Evolutionary conservation across 2,329 filamentous ascomycete genomes (phyloP).

Genomic region (Lecanicillium sp.): DNA sequence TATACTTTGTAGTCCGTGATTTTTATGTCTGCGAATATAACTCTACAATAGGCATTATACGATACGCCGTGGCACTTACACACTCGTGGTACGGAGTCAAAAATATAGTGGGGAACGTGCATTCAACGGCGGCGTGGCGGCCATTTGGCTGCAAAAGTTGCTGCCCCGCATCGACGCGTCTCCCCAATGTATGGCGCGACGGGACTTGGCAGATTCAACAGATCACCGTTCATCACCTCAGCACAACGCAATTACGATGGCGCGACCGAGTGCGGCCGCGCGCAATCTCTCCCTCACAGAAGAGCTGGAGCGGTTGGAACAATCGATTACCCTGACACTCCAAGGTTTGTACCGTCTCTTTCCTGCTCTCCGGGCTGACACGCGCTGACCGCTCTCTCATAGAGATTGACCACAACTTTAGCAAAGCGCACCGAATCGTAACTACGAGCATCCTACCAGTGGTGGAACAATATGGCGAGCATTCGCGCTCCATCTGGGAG

Average conservation of each 20-base stretch:
- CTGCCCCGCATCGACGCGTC: no score
- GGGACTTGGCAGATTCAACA: no score
- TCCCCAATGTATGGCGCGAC: no score
- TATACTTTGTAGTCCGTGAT: no score
- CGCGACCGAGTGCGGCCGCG: slow-evolving; percentile 38
- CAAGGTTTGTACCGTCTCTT: slow-evolving; percentile 58
- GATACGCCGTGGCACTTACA: no score
- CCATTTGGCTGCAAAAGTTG: no score
- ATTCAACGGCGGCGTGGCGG: no score
- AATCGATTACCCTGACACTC: slow-evolving; percentile 90
- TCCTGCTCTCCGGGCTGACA: slow-evolving; percentile 4
- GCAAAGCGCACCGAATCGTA: slow-evolving; percentile 90
- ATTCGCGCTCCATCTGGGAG: slow-evolving; percentile 93
- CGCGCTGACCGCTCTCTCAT: slow-evolving; percentile 7
- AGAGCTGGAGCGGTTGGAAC: slow-evolving; percentile 90
- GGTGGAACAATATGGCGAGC: slow-evolving; percentile 90
- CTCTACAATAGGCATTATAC: no score
- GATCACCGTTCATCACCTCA: no score
- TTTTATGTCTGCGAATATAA: no score
- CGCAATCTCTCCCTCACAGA: slow-evolving; percentile 74
- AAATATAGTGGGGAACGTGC: no score
- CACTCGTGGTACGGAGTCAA: no score
- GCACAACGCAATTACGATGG: slow-evolving; percentile 29
- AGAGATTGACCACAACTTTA: slow-evolving; percentile 99
- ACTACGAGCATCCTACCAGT: slow-evolving; percentile 88